phyloP scores from a whole-genome alignment of 306 rosid genomes.

The Quercus gilva region DNA sequence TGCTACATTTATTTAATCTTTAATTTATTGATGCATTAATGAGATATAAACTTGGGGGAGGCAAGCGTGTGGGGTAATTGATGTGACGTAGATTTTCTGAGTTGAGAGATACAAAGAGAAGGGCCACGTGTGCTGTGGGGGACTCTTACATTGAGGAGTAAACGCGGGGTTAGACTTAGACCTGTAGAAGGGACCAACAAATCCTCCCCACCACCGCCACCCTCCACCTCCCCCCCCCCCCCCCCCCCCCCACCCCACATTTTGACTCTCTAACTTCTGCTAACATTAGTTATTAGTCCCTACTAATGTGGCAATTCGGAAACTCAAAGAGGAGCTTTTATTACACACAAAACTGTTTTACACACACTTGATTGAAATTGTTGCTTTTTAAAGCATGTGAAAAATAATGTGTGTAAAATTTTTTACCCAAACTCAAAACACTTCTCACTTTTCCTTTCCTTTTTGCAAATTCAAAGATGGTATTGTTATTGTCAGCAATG shows the following conservation, averaged over 20 bases:
- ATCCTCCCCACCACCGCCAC: background rate
- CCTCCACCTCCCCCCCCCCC: background rate
- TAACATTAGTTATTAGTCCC: background rate
- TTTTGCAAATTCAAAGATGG: background rate
- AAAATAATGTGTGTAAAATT: no score
- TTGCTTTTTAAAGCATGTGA: no score
- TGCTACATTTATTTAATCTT: no score
- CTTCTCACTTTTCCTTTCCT: background rate
- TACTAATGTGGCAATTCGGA: slow-evolving; percentile 41
- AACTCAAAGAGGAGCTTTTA: background rate
- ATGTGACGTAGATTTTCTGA: slow-evolving; percentile 40
- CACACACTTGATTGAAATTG: no score
- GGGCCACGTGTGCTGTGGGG: slow-evolving; percentile 55
- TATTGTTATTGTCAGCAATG: background rate
- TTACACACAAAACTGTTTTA: no score
- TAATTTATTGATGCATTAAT: no score
- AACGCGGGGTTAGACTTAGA: slow-evolving; percentile 61
- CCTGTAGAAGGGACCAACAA: slow-evolving; percentile 46
- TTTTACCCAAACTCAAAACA: background rate
- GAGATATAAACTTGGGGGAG: background rate
- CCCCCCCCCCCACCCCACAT: background rate
- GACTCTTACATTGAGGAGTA: slow-evolving; percentile 30
- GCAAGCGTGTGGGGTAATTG: slow-evolving; percentile 64
- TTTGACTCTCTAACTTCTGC: background rate
- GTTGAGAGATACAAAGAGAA: background rate